Base-by-base conservation (phyloP, 2,329 filamentous ascomycete species). In the Gyromitra esculenta region DNA sequence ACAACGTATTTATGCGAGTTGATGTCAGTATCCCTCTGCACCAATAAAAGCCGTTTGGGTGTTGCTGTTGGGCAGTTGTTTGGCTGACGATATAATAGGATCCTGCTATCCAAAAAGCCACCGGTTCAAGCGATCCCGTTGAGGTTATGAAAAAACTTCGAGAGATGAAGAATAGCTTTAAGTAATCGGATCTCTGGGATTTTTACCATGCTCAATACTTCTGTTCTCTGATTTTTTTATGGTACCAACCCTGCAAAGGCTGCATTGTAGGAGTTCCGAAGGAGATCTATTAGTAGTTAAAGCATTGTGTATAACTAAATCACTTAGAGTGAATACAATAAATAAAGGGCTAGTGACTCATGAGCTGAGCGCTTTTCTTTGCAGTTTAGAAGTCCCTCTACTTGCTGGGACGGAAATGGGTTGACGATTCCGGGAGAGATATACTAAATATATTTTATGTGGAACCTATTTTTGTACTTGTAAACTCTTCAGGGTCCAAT, bases 1-100 rank as follows among this genome's bases (percentile, higher is more conserved):
- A 98, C 84, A 99, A 99, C 82, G 93, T 97, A 1, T 99, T 99
- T 82, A 98, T 99, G 96, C 89, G 92, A 80, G 87, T 96, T 45
- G 87, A 91, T 80, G 92, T 93, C 85, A 86, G 89, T 84, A 5
- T 7, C 1, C 5, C 59, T 45, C 37, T 39, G 11, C 43, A 21
- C 25, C 35, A 7, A 45, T 6, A 13, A 35, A 35, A 21, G 8
- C 5, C 11, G 15, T 8, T n/a, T 41, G 13, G 13, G 50, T 57
- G 18, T 57, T 52, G 4, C 21, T 57, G n/a, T 25, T 66, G 6
- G 35, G 25, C 18, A n/a, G 7, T 5, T 15, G 25, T 62, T 56
- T 48, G 37, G 18, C 56, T 64, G 39, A 69, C 18, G 15, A 18
- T 43, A 48, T 64, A 6, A 35, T 72, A 94, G 88, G 94, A 97